These are phyloP conservation scores for Citropsis articulata DNA, from an alignment of 345 rosid species.

Conservation along the genomic window DNA sequence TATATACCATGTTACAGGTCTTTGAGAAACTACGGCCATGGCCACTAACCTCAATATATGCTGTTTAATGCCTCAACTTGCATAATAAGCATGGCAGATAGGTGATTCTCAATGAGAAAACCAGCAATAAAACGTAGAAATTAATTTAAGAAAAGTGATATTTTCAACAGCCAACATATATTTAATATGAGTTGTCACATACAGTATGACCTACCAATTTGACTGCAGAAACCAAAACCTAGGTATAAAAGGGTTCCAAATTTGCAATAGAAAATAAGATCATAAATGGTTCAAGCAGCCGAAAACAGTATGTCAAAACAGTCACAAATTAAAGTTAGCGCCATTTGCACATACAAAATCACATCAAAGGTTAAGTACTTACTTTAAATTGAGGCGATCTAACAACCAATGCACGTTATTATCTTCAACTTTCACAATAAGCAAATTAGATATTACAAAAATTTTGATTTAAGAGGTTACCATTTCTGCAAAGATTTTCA, in stretches of 20 bases:
- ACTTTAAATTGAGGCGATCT: background rate
- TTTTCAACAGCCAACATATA: background rate
- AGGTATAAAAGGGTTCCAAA: background rate
- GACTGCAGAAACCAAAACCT: background rate
- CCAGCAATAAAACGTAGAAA: background rate
- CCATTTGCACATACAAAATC: background rate
- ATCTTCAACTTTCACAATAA: background rate
- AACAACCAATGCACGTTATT: background rate
- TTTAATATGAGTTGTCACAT: background rate
- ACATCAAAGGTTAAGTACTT: background rate
- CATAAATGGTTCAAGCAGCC: background rate
- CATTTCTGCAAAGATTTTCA: background rate
- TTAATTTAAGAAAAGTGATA: background rate
- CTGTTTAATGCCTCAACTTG: background rate
- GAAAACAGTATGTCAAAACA: background rate
- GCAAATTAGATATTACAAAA: background rate
- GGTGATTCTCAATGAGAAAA: background rate
- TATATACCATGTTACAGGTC: too few relatives aligned
- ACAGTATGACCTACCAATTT: background rate
- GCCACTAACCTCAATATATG: background rate
- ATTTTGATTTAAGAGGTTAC: background rate
- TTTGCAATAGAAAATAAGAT: background rate
- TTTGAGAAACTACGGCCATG: background rate
- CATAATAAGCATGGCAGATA: background rate
- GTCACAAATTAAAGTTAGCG: background rate